A percentile compares a stretch with the other conserved stretches of the same genome.
Evolutionary conservation across 2,329 filamentous ascomycete genomes (phyloP).

Genomic region (Trichoderma oligosporum): DNA sequence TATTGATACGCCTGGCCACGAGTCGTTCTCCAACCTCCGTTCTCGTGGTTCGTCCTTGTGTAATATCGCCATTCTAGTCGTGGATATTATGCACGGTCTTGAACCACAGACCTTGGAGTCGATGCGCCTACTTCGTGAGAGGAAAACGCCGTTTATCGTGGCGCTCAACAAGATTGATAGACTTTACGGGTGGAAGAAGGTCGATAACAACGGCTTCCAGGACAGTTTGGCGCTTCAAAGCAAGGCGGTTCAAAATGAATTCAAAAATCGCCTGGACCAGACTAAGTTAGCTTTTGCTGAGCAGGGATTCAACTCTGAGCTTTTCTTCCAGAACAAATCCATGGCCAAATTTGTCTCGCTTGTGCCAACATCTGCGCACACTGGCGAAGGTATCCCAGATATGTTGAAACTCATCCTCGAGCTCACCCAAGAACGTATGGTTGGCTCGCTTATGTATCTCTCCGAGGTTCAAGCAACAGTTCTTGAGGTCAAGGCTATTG

Average conservation of each 20-base stretch:
- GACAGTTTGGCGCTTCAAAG: slow-evolving; percentile 87
- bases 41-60: slow-evolving; percentile 96
- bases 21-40: slow-evolving; percentile 98
- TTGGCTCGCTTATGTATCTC: slow-evolving; percentile 94
- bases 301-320: slow-evolving; percentile 95
- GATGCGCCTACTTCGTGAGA: slow-evolving; percentile 87
- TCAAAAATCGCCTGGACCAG: slow-evolving; percentile 81
- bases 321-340: slow-evolving; percentile 97
- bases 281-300: slow-evolving; percentile 93
- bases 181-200: slow-evolving; percentile 98
- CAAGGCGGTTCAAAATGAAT: slow-evolving; percentile 91
- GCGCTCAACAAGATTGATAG: slow-evolving; percentile 99
- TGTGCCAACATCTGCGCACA: slow-evolving; percentile 93
- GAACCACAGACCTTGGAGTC: slow-evolving; percentile 97
- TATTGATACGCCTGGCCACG: slow-evolving; percentile 98
- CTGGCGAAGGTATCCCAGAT: slow-evolving; percentile 98
- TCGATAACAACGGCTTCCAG: slow-evolving; percentile 97
- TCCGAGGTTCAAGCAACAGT: slow-evolving; percentile 97
- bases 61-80: slow-evolving; percentile 98
- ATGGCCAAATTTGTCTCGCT: slow-evolving; percentile 94
- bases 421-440: slow-evolving; percentile 96
- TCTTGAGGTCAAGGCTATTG: slow-evolving; percentile 97
- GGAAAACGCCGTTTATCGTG: slow-evolving; percentile 96
- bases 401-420: slow-evolving; percentile 94
- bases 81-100: slow-evolving; percentile 99